Evolutionary conservation across 768 basidiomycete species (phyloP).

Genomic region (Xanthoconium purpureum): DNA sequence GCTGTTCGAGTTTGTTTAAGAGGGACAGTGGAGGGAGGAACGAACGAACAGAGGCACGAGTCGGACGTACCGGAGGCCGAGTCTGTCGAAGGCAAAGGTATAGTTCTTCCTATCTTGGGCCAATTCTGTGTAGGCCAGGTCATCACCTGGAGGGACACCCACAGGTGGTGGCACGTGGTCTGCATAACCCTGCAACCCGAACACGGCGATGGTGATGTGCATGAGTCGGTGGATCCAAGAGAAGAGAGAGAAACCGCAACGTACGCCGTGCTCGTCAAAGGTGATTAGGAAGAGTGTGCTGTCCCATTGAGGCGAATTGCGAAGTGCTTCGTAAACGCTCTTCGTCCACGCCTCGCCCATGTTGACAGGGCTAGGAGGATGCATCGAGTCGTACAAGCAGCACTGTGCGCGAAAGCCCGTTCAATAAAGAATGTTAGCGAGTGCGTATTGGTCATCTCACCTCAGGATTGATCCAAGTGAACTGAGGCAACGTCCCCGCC

Average conservation of each 20-base stretch:
- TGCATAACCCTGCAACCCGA: conserved; percentile 18
- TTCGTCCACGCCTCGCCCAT: conserved; percentile 27
- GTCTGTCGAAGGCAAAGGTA: conserved; percentile 23
- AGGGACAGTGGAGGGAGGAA: neutral
- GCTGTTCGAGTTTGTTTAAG: neutral
- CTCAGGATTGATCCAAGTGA: conserved; percentile 29
- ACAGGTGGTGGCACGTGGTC: conserved; percentile 24
- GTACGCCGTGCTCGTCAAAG: conserved; percentile 27
- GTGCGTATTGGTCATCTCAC: neutral
- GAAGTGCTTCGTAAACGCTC: conserved; percentile 23
- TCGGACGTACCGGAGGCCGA: conserved; percentile 21
- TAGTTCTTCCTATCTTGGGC: conserved; percentile 19
- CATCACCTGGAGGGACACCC: conserved; percentile 21
- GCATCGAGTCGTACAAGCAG: conserved; percentile 25
- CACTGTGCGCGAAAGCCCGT: conserved; percentile 8
- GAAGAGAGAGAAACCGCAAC: neutral
- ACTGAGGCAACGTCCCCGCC: conserved; percentile 24
- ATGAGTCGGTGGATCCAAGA: neutral
- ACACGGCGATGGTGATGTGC: neutral
- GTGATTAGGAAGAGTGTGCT: conserved; percentile 19
- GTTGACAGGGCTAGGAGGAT: conserved; percentile 25
- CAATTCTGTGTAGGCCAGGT: conserved; percentile 22
- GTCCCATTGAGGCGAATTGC: conserved; percentile 25
- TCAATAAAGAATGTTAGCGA: neutral
- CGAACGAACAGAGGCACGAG: neutral